phyloP scores from a whole-genome alignment of 805 yeast species.

The Spathaspora gorwiae region DNA sequence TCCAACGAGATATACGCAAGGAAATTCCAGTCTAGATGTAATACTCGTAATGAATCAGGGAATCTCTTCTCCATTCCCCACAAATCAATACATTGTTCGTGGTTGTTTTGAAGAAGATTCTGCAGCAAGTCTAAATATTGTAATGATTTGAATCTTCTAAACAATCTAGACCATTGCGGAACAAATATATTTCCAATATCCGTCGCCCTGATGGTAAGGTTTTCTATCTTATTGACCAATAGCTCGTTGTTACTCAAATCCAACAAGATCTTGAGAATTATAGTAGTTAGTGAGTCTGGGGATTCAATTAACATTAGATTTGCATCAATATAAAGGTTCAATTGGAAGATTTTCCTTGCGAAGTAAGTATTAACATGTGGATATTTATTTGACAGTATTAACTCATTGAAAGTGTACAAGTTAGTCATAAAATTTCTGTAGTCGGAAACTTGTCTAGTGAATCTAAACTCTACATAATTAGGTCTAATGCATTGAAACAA shows the following conservation, averaged over 20 bases:
- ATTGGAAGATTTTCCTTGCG: slow-evolving; percentile 9
- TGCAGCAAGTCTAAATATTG: slow-evolving; percentile 20
- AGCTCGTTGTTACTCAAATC: slow-evolving; percentile 10
- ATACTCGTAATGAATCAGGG: slow-evolving; percentile 20
- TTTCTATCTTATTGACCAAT: slow-evolving; percentile 15
- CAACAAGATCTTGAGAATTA: slow-evolving; percentile 20
- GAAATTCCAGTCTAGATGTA: slow-evolving; percentile 23
- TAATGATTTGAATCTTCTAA: slow-evolving; percentile 19
- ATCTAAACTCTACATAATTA: slow-evolving; percentile 1
- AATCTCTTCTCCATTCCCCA: slow-evolving; percentile 13
- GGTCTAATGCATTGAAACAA: slow-evolving; percentile 2
- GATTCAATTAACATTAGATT: slow-evolving; percentile 21
- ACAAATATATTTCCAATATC: slow-evolving; percentile 31
- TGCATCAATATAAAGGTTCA: slow-evolving; percentile 24
- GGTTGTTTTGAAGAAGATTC: slow-evolving; percentile 16
- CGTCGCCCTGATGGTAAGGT: slow-evolving; percentile 24
- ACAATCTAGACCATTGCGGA: slow-evolving; percentile 27
- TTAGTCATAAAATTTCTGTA: slow-evolving; percentile 6
- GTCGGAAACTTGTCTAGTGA: slow-evolving; percentile 6
- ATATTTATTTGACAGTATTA: neutral
- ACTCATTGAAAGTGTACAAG: slow-evolving; percentile 3
- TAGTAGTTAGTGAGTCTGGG: slow-evolving; percentile 28
- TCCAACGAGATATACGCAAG: slow-evolving; percentile 15
- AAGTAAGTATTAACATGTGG: slow-evolving; percentile 1
- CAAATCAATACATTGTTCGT: slow-evolving; percentile 12